Percentiles rank a stretch among this genome's conserved stretches.
These are phyloP conservation scores for Chrysanthemum makinoi DNA, from an alignment of 129 eudicot species.

Conservation along the genomic window DNA sequence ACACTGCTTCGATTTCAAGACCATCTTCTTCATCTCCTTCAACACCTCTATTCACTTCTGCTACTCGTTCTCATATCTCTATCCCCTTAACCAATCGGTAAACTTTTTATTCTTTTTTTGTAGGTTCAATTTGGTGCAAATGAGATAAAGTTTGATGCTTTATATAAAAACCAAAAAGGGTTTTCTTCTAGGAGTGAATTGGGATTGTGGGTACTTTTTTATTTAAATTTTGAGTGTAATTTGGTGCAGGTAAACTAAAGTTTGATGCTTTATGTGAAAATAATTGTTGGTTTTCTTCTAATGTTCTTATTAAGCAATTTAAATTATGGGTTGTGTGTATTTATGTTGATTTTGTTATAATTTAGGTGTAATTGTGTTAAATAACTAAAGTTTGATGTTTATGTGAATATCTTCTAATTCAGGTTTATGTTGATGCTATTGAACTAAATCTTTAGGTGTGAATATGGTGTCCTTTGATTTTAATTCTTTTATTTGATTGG, in stretches of 20 bases:
- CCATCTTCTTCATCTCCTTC: conserved; percentile 30
- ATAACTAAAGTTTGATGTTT: background rate
- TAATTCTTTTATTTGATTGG: too few species aligned
- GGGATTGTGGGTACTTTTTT: background rate
- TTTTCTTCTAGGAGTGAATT: too few species aligned
- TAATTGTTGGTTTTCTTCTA: conserved; percentile 17
- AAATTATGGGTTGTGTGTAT: background rate
- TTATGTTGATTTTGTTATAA: background rate
- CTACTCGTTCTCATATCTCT: conserved; percentile 25
- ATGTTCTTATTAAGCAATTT: conserved; percentile 7
- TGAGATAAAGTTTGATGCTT: background rate
- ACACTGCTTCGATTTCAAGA: conserved; percentile 43
- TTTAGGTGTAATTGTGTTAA: background rate
- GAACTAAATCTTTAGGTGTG: too few species aligned
- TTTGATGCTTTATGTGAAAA: conserved; percentile 9
- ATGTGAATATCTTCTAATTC: background rate
- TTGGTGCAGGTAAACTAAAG: background rate
- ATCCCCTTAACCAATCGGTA: conserved; percentile 40
- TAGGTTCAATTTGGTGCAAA: background rate
- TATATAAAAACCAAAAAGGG: background rate
- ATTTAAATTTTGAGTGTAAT: background rate
- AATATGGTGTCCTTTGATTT: too few species aligned
- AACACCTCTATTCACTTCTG: conserved; percentile 33
- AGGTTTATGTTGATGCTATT: too few species aligned
- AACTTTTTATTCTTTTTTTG: conserved; percentile 18